Conservation (phyloP, 2,329 filamentous ascomycete genomes). For the Fusarium siculi region DNA sequence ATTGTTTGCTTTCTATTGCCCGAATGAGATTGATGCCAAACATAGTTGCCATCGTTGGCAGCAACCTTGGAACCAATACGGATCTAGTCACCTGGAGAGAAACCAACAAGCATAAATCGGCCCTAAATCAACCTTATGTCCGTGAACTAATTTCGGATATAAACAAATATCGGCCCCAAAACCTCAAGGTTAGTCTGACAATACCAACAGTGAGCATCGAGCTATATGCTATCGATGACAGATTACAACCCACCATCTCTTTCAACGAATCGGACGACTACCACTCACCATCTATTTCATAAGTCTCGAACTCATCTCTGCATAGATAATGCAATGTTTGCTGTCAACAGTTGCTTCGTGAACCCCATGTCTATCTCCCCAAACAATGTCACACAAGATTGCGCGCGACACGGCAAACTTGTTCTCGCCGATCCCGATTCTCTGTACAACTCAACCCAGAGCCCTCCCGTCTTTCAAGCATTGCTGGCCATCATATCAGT, state of each 20-base stretch:
- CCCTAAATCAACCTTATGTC: background rate
- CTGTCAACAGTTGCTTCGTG: slow-evolving; percentile 68
- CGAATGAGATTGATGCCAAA: background rate
- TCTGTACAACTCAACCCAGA: slow-evolving; percentile 67
- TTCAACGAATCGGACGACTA: background rate
- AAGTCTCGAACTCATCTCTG: slow-evolving; percentile 75
- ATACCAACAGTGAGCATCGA: background rate
- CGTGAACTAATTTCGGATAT: background rate
- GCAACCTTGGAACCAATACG: background rate
- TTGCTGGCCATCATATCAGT: background rate
- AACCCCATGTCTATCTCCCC: slow-evolving; percentile 66
- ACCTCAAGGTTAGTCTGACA: background rate
- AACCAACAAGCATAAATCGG: background rate
- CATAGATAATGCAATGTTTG: slow-evolving; percentile 74
- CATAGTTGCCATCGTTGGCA: background rate
- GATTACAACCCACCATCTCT: background rate
- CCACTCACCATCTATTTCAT: slow-evolving; percentile 66
- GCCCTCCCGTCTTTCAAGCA: background rate
- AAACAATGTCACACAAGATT: slow-evolving; percentile 73
- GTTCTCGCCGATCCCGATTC: slow-evolving; percentile 74
- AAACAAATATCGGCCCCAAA: background rate
- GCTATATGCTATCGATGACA: background rate
- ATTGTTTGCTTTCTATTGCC: background rate
- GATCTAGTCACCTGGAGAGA: background rate
- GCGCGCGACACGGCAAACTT: slow-evolving; percentile 73